Base-by-base conservation (phyloP, 768 basidiomycete species). In the Lactifluus echinatus region DNA sequence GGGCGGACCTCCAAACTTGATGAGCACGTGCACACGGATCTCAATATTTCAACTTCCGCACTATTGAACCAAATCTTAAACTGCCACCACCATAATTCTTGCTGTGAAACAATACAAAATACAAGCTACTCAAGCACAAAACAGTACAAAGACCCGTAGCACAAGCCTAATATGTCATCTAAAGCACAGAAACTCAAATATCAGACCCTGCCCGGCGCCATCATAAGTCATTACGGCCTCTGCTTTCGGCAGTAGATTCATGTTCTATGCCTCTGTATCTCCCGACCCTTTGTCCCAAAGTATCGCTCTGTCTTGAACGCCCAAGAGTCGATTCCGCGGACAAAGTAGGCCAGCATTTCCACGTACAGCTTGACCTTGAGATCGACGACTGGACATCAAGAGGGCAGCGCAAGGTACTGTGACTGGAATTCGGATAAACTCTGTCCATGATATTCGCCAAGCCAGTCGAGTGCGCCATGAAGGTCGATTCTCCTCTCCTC, bases 331-430 rank as follows among this genome's bases (percentile, higher is more conserved):
- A 60, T 57, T 15, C 59, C 73, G 15, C 69, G 64, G 28, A 75
- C 70, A 70, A 73, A 77, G 44, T 71, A 67, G 19, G 69, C 74
- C 14, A 77, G 60, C 14, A 74, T 72, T 42, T 73, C 64, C 24
- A 76, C 59, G 54, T 76, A 77, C 12, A 62, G 55, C 28, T 58
- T 56, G n/a, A 77, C 66, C 17, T 70, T 62, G 8, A 51, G 46
- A 55, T 75, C 71, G 10, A 73, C 53, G 14, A 66, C 65, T 1
- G 63, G 59, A 3, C 70, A 73, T 66, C 57, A 59, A 21, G 47
- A 59, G 1, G 76, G 76, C 2, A 77, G 24, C 8, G 50, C 31
- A 3, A 51, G 42, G 11, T 68, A 51, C 24, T 69, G 66, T 8
- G 62, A 54, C 15, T 71, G 56, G 65, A 77, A 78, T 15, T 63